Evolutionary conservation across 345 rosid species (phyloP), one percentile per base, ranked within the genome.

Genomic region (Durio zibethinus): DNA sequence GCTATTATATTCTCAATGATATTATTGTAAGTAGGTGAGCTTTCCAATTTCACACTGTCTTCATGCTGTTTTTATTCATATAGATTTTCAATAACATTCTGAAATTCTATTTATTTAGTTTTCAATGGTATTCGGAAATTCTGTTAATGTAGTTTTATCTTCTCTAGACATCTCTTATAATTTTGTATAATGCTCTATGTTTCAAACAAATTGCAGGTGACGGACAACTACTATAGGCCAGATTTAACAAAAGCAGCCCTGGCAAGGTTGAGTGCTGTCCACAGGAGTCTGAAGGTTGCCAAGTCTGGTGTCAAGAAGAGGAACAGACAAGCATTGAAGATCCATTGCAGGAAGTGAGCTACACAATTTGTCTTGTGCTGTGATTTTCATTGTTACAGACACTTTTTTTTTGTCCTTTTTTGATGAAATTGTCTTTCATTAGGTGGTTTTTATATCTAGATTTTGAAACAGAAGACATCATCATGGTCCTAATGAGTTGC

Each of bases 251-350:
- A 86, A 20, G 97, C 97, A 2, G 94, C 99, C 54, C 98, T 96
- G 57, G 92, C 98, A 73, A 89, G 97, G 83, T 86, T 96, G 85
- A 91, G 94, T 45, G 94, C 76, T 11, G 93, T 93, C 65, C 87
- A 91, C 87, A 86, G 86, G 82, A 87, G 99, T 82, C 86, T 93
- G 54, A 93, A 87, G 90, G 90, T 92, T 72, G 82, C 95, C 16
- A 96, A 90, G 80, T 92, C 97, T 38, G 99, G 98, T 82, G 92
- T 82, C 77, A 94, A 92, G 92, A 91, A 93, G 95, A 91, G 86
- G 86, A 93, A 87, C 86, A 91, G 98, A 77, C 98, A 94, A 80
- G 90, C 83, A 7, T 50, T 59, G 5, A 91, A 74, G 84, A 69
- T 63, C 78, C 29, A 31, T 0, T 61, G 80, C 62, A 76, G 84